Conservation (phyloP, 2,329 filamentous ascomycete species). For the Podosphaera xanthii region DNA sequence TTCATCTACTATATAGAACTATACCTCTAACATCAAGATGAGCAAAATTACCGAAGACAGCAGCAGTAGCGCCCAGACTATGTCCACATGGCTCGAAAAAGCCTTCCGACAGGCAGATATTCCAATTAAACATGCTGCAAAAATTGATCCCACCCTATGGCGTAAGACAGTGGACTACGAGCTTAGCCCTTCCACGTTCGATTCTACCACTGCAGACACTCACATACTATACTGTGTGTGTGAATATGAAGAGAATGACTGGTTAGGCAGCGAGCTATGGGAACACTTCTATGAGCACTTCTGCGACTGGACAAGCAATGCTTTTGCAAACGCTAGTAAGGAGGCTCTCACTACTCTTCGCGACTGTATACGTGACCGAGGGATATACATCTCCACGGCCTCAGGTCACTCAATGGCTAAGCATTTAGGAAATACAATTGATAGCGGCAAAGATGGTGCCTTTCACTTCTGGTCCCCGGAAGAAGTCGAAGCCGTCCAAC, state of each 20-base stretch:
- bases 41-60: not conserved
- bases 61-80: not conserved
- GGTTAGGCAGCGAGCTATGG: not conserved
- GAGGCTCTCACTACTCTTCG: no score
- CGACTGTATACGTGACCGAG: no score
- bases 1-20: not conserved
- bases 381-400: not conserved
- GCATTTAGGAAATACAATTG: not conserved
- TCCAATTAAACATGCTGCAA: not conserved
- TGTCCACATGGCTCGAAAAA: not conserved
- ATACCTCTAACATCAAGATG: not conserved
- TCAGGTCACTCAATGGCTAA: not conserved
- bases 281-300: not conserved
- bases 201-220: not conserved
- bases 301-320: not conserved
- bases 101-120: constrained; percentile 9
- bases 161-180: not conserved
- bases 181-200: not conserved
- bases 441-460: not conserved
- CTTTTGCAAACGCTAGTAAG: not conserved
- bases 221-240: not conserved
- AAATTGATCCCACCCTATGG: not conserved
- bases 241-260: not conserved
- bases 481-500: not conserved
- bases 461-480: not conserved